Evolutionary conservation across 305 asterid genomes (phyloP), one percentile per base, ranked within the genome.

Genomic region (Euphrasia arctica): DNA sequence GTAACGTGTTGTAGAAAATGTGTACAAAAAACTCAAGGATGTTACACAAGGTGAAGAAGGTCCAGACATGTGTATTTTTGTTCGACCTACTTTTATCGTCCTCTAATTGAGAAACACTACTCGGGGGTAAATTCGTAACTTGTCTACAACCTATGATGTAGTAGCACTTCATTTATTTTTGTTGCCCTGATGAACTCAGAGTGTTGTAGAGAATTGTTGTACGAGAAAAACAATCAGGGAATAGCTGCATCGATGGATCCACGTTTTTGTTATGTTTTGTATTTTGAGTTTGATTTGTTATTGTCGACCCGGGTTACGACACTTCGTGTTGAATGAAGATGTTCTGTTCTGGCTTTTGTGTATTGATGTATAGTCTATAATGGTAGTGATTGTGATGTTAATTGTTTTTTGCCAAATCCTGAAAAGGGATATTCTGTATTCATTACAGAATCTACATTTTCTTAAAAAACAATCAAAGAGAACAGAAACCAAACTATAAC

Each of bases 201-300:
- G 45, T 58, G 42, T 14, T 58, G 42, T 57, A 55, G 47, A 54
- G 67, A 61, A 60, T 75, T 75, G 76, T 71, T 71, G 77, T 71
- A 71, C 60, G 12, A 49, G 45, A 58, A 63, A 63, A 71, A 52
- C 27, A n/a, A 4, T 59, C 50, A 60, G 67, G 29, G 67, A 43
- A 18, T 0, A 58, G 70, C 63, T 51, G 70, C 60, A 28, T 45
- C 34, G 3, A 28, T 45, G 34, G 3, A 39, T 39, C 45, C 10
- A 52, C 54, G 56, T 63, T 63, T 50, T 6, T 18, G 31, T 18
- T 18, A 51, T 14, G 8, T 50, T 6, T 39, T 39, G 45, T 39
- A 2, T 2, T 39, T 39, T 9, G 45, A 39, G 45, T 9, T 9
- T 2, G 12, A 8, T 4, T 39, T 39, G 9, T 1, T 39, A 39